Percentiles rank a stretch among this genome's conserved stretches.
Conservation (phyloP, 352 stramenopile genomes). For the Phytophthora ohioensis region DNA sequence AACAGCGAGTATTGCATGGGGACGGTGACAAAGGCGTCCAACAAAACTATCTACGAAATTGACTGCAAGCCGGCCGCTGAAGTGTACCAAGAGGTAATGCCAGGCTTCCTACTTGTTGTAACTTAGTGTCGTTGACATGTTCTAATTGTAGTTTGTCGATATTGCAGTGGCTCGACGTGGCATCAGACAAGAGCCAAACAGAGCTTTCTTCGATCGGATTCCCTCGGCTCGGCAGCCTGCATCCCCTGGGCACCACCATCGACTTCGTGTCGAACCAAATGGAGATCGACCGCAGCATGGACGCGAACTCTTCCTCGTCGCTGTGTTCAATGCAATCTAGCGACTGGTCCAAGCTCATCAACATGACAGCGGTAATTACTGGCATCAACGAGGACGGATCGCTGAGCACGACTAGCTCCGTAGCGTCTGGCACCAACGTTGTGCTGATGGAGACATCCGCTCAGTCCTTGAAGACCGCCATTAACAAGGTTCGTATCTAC, state of each 20-base stretch:
- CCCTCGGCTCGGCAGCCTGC: slow-evolving; percentile 81
- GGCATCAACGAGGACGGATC: slow-evolving; percentile 86
- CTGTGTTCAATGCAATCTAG: slow-evolving; percentile 84
- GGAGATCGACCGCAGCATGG: slow-evolving; percentile 63
- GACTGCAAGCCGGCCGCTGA: slow-evolving; percentile 83
- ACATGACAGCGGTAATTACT: slow-evolving; percentile 88
- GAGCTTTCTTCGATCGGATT: slow-evolving; percentile 83
- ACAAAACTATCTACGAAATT: slow-evolving; percentile 90
- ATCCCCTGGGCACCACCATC: slow-evolving; percentile 84
- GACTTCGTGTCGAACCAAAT: slow-evolving; percentile 83
- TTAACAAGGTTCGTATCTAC: slow-evolving; percentile 69
- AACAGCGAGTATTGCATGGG: slow-evolving; percentile 88
- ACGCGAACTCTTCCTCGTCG: slow-evolving; percentile 63
- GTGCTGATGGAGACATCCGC: slow-evolving; percentile 90
- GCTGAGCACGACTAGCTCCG: slow-evolving; percentile 82
- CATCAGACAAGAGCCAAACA: slow-evolving; percentile 76
- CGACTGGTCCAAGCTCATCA: slow-evolving; percentile 86
- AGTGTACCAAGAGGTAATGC: slow-evolving; percentile 80
- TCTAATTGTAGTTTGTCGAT: neutral
- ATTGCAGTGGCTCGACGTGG: slow-evolving; percentile 80
- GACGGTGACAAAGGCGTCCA: slow-evolving; percentile 85
- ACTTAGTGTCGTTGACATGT: neutral
- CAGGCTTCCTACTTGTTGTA: neutral
- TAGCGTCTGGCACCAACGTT: slow-evolving; percentile 79
- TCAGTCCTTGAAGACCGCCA: slow-evolving; percentile 82